These are phyloP conservation scores for Leucocoprinus birnbaumii DNA, from an alignment of 768 basidiomycete species.

Conservation along the genomic window DNA sequence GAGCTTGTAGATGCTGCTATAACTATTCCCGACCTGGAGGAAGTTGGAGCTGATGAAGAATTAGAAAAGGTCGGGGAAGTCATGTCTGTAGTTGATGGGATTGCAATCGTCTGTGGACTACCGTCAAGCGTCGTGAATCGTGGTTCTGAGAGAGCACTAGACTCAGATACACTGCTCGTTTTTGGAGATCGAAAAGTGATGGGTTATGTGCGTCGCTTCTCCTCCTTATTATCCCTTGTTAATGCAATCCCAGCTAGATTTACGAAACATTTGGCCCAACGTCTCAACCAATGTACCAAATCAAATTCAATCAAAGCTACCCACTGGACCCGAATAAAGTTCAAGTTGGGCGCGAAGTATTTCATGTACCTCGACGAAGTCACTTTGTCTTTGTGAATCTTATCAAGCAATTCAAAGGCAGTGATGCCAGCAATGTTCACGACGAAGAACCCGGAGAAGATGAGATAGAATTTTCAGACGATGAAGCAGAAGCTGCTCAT, in stretches of 20 bases:
- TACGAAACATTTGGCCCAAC: constrained; percentile 97
- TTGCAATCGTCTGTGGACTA: constrained; percentile 71
- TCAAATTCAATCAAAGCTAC: constrained; percentile 71
- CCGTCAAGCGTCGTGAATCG: constrained; percentile 38
- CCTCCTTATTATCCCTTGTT: constrained; percentile 9
- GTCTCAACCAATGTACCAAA: constrained; percentile 83
- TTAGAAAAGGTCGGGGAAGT: constrained; percentile 80
- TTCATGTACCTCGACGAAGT: constrained; percentile 78
- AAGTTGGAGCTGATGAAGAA: constrained; percentile 59
- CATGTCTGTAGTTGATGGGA: constrained; percentile 67
- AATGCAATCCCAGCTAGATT: constrained; percentile 46
- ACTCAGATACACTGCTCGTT: constrained; percentile 88
- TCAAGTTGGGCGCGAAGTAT: constrained; percentile 61
- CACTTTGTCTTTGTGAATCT: constrained; percentile 80
- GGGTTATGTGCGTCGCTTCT: constrained; percentile 65
- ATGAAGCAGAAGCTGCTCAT: constrained; percentile 82
- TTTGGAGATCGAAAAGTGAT: constrained; percentile 88
- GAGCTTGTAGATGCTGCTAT: constrained; percentile 62
- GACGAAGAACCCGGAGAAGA: constrained; percentile 92
- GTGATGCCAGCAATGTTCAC: constrained; percentile 91
- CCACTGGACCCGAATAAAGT: constrained; percentile 59
- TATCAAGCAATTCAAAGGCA: constrained; percentile 73
- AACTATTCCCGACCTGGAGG: constrained; percentile 56
- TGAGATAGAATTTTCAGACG: constrained; percentile 93
- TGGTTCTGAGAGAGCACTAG: constrained; percentile 65